Evolutionary conservation across 768 basidiomycete genomes (phyloP).

Genomic region (Mrakia hoshinonis): DNA sequence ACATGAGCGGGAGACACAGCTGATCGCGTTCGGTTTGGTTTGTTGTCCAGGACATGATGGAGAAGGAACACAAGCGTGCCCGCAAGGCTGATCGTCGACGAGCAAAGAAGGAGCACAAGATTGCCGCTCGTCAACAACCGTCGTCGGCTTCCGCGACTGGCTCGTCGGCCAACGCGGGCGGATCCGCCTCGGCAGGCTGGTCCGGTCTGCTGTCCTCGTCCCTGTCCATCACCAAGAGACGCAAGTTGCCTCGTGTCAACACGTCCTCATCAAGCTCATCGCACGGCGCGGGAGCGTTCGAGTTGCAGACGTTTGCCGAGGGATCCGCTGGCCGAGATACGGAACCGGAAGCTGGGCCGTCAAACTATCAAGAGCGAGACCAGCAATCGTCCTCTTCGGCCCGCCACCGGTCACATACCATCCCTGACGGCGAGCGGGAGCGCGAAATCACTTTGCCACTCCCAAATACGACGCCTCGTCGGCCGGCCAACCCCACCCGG

Average conservation of each 20-base stretch:
- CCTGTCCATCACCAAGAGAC: background rate
- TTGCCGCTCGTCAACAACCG: background rate
- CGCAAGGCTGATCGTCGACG: conserved; percentile 9
- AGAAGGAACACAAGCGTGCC: conserved; percentile 29
- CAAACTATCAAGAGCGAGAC: background rate
- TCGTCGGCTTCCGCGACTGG: background rate
- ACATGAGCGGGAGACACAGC: background rate
- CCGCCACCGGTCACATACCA: conserved; percentile 1
- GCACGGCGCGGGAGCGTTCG: background rate
- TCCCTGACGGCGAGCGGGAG: conserved; percentile 14
- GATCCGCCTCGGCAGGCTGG: conserved; percentile 8
- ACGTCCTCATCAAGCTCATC: background rate
- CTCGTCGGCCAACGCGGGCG: background rate
- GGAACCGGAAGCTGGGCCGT: background rate
- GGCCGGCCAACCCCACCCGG: background rate
- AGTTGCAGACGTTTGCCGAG: background rate
- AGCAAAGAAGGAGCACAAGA: conserved; percentile 7
- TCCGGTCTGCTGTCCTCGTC: background rate
- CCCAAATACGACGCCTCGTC: conserved; percentile 6
- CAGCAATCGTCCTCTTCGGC: background rate
- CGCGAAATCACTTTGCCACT: conserved; percentile 21
- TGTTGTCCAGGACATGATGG: conserved; percentile 29
- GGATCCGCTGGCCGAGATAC: background rate
- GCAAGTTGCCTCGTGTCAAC: background rate
- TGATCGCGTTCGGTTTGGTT: background rate